phyloP scores from a whole-genome alignment of 306 rosid genomes.

The Quercus robur region DNA sequence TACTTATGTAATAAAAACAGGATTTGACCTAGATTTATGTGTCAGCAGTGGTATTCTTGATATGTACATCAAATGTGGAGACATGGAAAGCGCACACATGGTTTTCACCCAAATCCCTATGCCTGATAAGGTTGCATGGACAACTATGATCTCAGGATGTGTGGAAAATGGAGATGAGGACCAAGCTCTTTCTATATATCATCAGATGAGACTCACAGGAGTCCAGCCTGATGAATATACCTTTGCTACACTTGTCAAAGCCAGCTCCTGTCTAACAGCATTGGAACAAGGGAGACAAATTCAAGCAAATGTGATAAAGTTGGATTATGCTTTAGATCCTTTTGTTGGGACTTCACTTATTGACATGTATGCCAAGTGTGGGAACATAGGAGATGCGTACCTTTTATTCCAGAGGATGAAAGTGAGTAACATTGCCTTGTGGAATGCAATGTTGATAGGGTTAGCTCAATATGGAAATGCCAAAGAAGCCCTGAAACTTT shows the following conservation, averaged over 20 bases:
- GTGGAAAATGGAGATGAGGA: conserved; percentile 78
- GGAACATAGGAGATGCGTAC: conserved; percentile 66
- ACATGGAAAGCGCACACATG: conserved; percentile 45
- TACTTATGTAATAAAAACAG: conserved; percentile 43
- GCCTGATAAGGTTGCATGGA: conserved; percentile 85
- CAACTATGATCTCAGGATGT: conserved; percentile 77
- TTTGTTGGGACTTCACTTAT: conserved; percentile 79
- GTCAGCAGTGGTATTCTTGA: conserved; percentile 66
- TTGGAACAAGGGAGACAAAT: conserved; percentile 78
- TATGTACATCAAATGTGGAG: conserved; percentile 85
- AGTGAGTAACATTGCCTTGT: conserved; percentile 42
- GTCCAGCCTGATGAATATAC: conserved; percentile 76
- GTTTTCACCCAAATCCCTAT: conserved; percentile 55
- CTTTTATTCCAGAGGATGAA: conserved; percentile 48
- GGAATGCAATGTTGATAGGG: conserved; percentile 88
- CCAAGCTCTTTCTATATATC: conserved; percentile 56
- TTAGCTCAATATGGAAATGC: conserved; percentile 83
- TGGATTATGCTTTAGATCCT: conserved; percentile 52
- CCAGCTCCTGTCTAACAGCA: conserved; percentile 64
- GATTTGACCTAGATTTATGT: conserved; percentile 48
- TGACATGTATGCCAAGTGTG: conserved; percentile 91
- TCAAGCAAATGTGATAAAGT: conserved; percentile 76
- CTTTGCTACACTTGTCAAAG: conserved; percentile 77
- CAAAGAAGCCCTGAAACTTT: conserved; percentile 61
- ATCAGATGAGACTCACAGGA: conserved; percentile 64